Base-by-base conservation (phyloP, 371 early-diverging fungal species). In the Mucor mucedo region DNA sequence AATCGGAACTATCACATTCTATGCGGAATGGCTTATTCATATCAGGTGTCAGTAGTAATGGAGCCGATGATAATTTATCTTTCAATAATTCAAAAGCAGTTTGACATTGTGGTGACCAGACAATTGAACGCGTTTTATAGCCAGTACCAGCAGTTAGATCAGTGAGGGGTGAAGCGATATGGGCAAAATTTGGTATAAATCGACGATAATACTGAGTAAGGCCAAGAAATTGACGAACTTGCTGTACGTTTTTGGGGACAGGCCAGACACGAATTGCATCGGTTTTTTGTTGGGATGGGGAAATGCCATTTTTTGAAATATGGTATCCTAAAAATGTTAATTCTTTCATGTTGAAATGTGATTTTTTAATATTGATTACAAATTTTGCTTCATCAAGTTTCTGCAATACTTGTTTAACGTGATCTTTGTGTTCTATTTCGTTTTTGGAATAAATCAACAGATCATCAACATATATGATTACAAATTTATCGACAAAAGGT, bases 291-390 rank as follows among this genome's bases (percentile, higher is more conserved):
- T 53, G 53, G 16, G 72, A 63, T 1, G 70, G 69, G 0, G 42
- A 1, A 5, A 84, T 58, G 0, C 79, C 81, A 0, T 57, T 47
- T 13, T 16, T 56, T 27, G 66, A 60, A 16, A 86, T 53, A 3
- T 73, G 47, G 55, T 73, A 68, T n/a, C 86, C 84, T 3, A 85
- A 49, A 65, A 67, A 87, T 29, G 72, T 65, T 2, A 87, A 29
- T 21, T 75, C 61, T 2, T 41, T 32, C 11, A 45, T 11, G 49
- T 40, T 32, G 61, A 87, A 86, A 10, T 65, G 40, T 60, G 87
- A 89, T 65, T 91, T 91, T 41, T 68, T 62, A 4, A 69, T 47
- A 21, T 85, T 83, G 0, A n/a, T n/a, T n/a, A n/a, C n/a, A n/a
- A n/a, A n/a, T n/a, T n/a, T n/a, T n/a, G n/a, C n/a, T n/a, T n/a